Base-by-base conservation (phyloP, 129 eudicot genomes). In the Artemisia argyi region DNA sequence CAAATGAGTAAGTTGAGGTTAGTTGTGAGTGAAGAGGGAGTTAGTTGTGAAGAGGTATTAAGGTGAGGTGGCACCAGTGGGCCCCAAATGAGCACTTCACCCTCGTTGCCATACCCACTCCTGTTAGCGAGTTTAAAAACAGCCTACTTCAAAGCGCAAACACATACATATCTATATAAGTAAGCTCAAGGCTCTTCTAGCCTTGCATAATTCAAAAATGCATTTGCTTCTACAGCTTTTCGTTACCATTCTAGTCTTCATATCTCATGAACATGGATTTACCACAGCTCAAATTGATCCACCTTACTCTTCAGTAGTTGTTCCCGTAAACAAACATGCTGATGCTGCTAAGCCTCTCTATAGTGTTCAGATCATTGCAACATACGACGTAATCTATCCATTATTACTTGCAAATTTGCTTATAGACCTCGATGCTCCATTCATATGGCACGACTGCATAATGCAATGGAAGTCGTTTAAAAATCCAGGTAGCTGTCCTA, bases 361-460 rank as follows among this genome's bases (percentile, higher is more conserved):
- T 13, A 70, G 75, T 65, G 5, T 26, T 14, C 65, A 17, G 1
- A 48, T 47, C 17, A 39, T 12, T 1, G n/a, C 26, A 65, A 42
- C 17, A n/a, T 24, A 5, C 1, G 1, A 20, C 12, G 28, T 65
- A 26, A 26, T 2, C 30, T 26, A 0, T 26, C 51, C 32, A 30
- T 69, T 3, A 58, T 0, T 11, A 26, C 50, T 53, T n/a, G 48
- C 52, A 54, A 54, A 74, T 72, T 74, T 64, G 42, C 65, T 74
- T 11, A 74, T 74, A 24, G 79, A 74, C 72, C 8, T 69, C 30
- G 64, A 69, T 14, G 74, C 74, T 14, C 72, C 72, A 7, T 64
- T 74, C 63, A 63, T 57, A 20, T 20, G 22, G 22, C 22, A 20
- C 22, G 22, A 20, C 22, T 20, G 22, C 22, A 20, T 20, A 20